Base-by-base conservation (phyloP, 495 filamentous ascomycete species). In the Aspergillus olivimuriae region DNA sequence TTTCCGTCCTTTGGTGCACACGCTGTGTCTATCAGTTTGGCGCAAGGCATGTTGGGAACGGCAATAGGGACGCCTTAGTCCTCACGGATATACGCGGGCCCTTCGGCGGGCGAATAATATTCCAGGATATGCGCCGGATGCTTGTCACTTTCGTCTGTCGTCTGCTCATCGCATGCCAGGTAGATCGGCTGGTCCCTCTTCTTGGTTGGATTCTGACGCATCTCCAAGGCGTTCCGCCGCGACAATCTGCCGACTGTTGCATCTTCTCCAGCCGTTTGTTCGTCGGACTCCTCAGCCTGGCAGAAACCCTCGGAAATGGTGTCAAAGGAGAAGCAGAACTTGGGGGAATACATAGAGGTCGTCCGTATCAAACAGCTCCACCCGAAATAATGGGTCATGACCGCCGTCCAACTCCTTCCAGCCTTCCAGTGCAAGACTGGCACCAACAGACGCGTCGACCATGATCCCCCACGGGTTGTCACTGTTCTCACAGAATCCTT, bases 401-500 rank as follows among this genome's bases (percentile, higher is more conserved):
- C 34, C 36, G 28, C 44, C 44, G 23, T 40, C 37, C 2, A 46
- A 24, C 28, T 46, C 44, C 4, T 16, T 34, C 35, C 37, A 46
- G 10, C 44, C 44, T 15, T 46, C 24, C 2, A 46, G 35, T 2
- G 6, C 17, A 3, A 46, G 36, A 19, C 37, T 34, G 24, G 26
- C 44, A 7, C 44, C 44, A 10, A 46, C 26, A 4, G 10, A 33
- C 1, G 44, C n/a, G 15, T 46, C 44, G 19, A 40, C 15, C 24
- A 9, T 41, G 4, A 46, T 26, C 3, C 44, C 44, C 4, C 9
- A 46, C 5, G 26, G 14, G 11, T 34, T 19, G 3, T 23, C 26
- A 19, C 21, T 18, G 11, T 19, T n/a, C 22, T 46, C 37, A 28
- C 44, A 46, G 36, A 46, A 46, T 1, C 44, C 44, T n/a, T 40